phyloP scores from a whole-genome alignment of 345 rosid species.

The Pistacia atlantica region DNA sequence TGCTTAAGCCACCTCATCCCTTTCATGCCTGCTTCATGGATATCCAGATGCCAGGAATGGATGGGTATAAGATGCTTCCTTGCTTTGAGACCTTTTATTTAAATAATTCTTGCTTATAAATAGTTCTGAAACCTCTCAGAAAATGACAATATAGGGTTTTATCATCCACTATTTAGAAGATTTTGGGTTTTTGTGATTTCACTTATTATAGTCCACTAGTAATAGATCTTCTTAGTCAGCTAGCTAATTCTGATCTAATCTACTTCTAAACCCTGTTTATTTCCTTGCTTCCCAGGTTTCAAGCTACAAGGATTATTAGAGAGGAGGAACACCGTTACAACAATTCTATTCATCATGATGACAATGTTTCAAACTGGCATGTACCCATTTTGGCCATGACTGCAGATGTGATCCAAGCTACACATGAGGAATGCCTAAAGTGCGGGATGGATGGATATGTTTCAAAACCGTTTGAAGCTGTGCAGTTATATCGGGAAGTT shows the following conservation, averaged over 20 bases:
- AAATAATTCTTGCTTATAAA: conserved; percentile 8
- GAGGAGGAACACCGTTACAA: conserved; percentile 51
- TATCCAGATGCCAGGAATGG: conserved; percentile 98
- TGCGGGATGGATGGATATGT: conserved; percentile 92
- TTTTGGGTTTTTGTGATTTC: conserved; percentile 9
- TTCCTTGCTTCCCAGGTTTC: conserved; percentile 52
- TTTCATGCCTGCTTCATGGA: conserved; percentile 99
- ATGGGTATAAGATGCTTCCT: conserved; percentile 60
- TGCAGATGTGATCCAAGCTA: conserved; percentile 94
- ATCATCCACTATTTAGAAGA: background rate
- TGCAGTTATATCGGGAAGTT: conserved; percentile 74
- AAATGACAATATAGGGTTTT: background rate
- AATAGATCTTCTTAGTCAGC: background rate
- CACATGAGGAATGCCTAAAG: conserved; percentile 63
- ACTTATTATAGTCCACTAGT: background rate
- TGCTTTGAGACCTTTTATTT: background rate
- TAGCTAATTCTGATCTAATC: background rate
- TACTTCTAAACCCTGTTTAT: background rate
- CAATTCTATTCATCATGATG: conserved; percentile 29
- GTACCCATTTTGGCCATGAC: conserved; percentile 93
- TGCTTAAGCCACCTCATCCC: conserved; percentile 73
- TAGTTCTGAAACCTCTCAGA: conserved; percentile 3
- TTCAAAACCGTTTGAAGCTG: conserved; percentile 94
- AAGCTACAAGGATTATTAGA: conserved; percentile 76
- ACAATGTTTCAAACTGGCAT: conserved; percentile 47